Evolutionary conservation across 2,329 filamentous ascomycete genomes (phyloP).

Genomic region (Periglandula ipomoeae): DNA sequence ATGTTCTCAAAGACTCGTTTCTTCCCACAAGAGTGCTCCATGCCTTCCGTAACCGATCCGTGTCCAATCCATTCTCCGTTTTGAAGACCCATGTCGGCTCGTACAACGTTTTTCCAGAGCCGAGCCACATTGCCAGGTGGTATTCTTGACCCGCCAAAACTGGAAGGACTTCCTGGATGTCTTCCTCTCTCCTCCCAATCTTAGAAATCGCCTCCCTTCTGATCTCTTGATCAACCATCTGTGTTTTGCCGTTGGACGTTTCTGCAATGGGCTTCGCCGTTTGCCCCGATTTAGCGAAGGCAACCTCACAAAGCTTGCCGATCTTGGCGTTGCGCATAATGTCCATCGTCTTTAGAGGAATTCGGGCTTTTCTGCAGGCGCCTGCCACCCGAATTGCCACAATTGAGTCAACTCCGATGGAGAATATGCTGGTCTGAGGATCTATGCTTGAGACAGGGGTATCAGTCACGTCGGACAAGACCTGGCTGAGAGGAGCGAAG

Average conservation of each 20-base stretch:
- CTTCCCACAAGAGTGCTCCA: not conserved
- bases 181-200: not conserved
- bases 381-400: not conserved
- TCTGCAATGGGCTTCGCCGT: not conserved
- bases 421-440: not conserved
- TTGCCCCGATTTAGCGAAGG: not conserved
- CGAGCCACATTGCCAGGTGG: not conserved
- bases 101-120: not conserved
- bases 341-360: not conserved
- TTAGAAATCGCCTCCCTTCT: not conserved
- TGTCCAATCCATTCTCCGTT: not conserved
- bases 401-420: slow-evolving; percentile 1
- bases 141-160: not conserved
- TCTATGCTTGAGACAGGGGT: not conserved
- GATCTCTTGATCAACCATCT: not conserved
- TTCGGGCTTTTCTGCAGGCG: not conserved
- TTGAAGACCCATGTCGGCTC: not conserved
- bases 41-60: not conserved
- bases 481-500: not conserved
- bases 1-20: not conserved
- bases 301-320: not conserved
- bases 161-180: not conserved
- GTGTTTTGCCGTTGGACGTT: too few relatives aligned
- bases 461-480: not conserved
- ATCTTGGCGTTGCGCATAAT: not conserved